A percentile compares a stretch with the other conserved stretches of the same genome.
Conservation (phyloP, 78 protist genomes). For the Guillardia theta region DNA sequence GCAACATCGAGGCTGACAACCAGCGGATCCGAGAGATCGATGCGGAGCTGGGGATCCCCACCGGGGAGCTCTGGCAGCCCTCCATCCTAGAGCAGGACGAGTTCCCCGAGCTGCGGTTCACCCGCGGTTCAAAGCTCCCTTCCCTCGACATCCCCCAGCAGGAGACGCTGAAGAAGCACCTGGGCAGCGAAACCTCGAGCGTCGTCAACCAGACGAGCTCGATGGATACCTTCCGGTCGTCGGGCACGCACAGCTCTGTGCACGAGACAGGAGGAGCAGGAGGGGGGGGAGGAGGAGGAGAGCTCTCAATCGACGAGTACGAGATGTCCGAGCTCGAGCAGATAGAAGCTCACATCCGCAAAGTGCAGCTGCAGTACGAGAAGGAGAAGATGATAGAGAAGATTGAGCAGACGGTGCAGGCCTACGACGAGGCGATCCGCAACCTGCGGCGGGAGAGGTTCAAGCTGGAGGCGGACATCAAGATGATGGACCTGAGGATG, state of each 20-base stretch:
- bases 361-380: conserved; percentile 33
- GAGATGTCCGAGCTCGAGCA: conserved; percentile 20
- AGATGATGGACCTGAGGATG: conserved; percentile 57
- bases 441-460: conserved; percentile 54
- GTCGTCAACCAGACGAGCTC: too few relatives aligned
- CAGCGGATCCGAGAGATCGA: conserved; percentile 48
- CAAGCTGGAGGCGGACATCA: conserved; percentile 64
- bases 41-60: conserved; percentile 28
- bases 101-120: conserved; percentile 43
- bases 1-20: background rate
- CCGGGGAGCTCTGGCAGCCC: background rate
- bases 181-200: background rate
- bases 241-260: background rate
- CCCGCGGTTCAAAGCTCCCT: too few relatives aligned
- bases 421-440: conserved; percentile 53
- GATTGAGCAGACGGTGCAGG: background rate
- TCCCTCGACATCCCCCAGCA: too few relatives aligned
- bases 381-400: background rate
- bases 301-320: background rate
- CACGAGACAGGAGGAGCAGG: background rate
- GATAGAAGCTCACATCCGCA: background rate
- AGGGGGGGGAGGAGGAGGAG: background rate
- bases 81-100: background rate
- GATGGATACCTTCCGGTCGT: too few relatives aligned
- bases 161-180: background rate